Evolutionary conservation across 2,329 filamentous ascomycete species (phyloP).

Genomic region (Colletotrichum somersetense): DNA sequence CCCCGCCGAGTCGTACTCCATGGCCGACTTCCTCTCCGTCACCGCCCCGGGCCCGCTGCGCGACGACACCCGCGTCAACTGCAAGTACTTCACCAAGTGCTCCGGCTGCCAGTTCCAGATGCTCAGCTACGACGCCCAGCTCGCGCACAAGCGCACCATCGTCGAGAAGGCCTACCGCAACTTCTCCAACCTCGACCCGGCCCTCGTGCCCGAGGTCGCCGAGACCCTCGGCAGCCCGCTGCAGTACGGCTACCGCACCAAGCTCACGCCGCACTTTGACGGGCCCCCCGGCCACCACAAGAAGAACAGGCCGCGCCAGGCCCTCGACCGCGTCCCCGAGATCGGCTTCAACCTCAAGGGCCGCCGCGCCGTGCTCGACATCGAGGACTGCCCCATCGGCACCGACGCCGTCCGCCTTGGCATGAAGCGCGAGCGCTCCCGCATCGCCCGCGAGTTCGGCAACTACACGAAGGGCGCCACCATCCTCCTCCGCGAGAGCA

Average conservation of each 20-base stretch:
- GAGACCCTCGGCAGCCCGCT: slow-evolving; percentile 92
- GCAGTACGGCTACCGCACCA: slow-evolving; percentile 94
- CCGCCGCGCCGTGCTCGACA: slow-evolving; percentile 84
- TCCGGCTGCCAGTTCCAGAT: slow-evolving; percentile 98
- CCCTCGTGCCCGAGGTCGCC: slow-evolving; percentile 79
- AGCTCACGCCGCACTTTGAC: slow-evolving; percentile 96
- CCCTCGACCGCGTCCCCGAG: slow-evolving; percentile 75
- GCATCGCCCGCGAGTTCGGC: slow-evolving; percentile 77
- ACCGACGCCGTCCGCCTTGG: slow-evolving; percentile 87
- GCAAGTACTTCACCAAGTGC: slow-evolving; percentile 88
- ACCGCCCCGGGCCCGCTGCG: slow-evolving; percentile 79
- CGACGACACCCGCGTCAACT: slow-evolving; percentile 81
- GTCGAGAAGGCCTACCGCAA: slow-evolving; percentile 93
- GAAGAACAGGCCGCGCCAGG: slow-evolving; percentile 58
- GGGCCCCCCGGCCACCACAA: slow-evolving; percentile 72
- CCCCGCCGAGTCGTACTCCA: slow-evolving; percentile 73
- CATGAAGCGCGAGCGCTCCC: slow-evolving; percentile 81
- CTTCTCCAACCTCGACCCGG: slow-evolving; percentile 85
- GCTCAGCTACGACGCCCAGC: slow-evolving; percentile 88
- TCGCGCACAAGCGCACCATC: slow-evolving; percentile 85
- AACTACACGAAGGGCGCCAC: slow-evolving; percentile 88
- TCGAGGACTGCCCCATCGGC: slow-evolving; percentile 96
- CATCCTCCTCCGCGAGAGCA: slow-evolving; percentile 88
- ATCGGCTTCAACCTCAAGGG: slow-evolving; percentile 94
- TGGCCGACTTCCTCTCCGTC: slow-evolving; percentile 86